Conservation (phyloP, 768 basidiomycete species). For the Suillus occidentalis region DNA sequence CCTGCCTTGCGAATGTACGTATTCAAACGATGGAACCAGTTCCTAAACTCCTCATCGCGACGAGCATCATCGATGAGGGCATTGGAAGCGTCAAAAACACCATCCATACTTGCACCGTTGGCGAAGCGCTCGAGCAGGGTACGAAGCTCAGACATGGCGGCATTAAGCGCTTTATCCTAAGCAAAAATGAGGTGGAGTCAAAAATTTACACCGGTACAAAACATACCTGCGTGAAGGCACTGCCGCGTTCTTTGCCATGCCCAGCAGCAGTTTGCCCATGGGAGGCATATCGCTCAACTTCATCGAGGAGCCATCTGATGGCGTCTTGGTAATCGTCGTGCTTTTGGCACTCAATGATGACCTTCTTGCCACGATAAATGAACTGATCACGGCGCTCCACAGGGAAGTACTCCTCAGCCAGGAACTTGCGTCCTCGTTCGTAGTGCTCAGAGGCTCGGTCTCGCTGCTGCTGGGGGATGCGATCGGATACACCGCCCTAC, state of each 20-base stretch:
- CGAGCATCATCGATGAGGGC: constrained; percentile 72
- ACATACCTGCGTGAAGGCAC: constrained; percentile 14
- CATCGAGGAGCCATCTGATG: constrained; percentile 69
- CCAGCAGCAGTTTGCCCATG: constrained; percentile 45
- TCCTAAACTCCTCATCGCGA: constrained; percentile 69
- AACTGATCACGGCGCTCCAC: constrained; percentile 89
- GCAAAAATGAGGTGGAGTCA: constrained; percentile 12
- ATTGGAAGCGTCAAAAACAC: constrained; percentile 68
- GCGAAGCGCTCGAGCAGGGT: constrained; percentile 92
- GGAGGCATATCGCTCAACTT: constrained; percentile 59
- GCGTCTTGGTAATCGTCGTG: constrained; percentile 88
- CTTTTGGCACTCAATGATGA: constrained; percentile 89
- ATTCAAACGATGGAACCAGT: constrained; percentile 70
- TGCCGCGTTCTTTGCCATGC: constrained; percentile 31
- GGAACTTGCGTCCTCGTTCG: constrained; percentile 63
- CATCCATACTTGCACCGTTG: constrained; percentile 63
- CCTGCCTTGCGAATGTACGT: constrained; percentile 64
- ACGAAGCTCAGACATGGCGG: constrained; percentile 63
- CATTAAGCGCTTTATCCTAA: constrained; percentile 56
- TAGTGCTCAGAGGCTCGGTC: constrained; percentile 51
- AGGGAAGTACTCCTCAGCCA: constrained; percentile 86
- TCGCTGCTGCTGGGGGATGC: constrained; percentile 69
- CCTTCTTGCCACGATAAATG: constrained; percentile 92
- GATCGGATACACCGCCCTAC: constrained; percentile 49
- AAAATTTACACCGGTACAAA: constrained; percentile 13